Evolutionary conservation across 805 yeast species (phyloP).

Genomic region (Yarrowia sp.): DNA sequence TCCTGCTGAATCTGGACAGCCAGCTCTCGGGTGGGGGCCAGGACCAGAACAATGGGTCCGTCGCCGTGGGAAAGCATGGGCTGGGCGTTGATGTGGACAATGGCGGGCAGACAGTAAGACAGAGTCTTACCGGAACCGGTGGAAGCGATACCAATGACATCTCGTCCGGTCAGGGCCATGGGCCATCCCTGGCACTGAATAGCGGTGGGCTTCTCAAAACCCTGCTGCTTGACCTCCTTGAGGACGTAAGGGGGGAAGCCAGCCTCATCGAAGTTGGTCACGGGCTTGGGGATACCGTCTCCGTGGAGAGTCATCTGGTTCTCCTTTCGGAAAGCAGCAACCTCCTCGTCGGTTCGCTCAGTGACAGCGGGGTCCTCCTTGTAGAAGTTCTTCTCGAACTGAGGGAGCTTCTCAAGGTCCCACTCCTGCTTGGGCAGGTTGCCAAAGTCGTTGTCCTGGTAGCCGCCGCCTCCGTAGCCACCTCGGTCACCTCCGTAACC

Average conservation of each 20-base stretch:
- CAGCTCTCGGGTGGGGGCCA: conserved; percentile 98
- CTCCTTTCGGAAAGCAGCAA: conserved; percentile 75
- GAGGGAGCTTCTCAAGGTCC: conserved; percentile 78
- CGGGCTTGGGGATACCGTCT: conserved; percentile 89
- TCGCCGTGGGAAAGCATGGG: conserved; percentile 92
- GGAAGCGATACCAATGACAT: conserved; percentile 98
- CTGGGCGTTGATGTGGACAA: conserved; percentile 98
- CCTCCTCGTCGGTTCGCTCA: conserved; percentile 74
- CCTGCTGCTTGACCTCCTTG: conserved; percentile 85
- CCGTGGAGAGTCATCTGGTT: conserved; percentile 89
- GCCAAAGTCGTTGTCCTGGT: conserved; percentile 57
- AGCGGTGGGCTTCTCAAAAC: conserved; percentile 92
- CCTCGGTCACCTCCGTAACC: conserved; percentile 54
- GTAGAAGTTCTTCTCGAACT: conserved; percentile 95
- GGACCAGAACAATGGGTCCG: conserved; percentile 94
- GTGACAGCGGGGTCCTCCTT: conserved; percentile 81
- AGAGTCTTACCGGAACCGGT: conserved; percentile 99
- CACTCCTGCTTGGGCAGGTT: conserved; percentile 77
- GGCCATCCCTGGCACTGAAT: conserved; percentile 99
- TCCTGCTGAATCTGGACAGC: conserved; percentile 97
- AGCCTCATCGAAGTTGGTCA: conserved; percentile 91
- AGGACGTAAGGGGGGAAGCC: conserved; percentile 96
- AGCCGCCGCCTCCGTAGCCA: conserved; percentile 54
- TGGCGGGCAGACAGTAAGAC: conserved; percentile 95
- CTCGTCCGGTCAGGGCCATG: conserved; percentile 98